Evolutionary conservation across 1,284 basidiomycete genomes (phyloP), one percentile per base, ranked within the genome.

Genomic region (Pterulicium gracile): DNA sequence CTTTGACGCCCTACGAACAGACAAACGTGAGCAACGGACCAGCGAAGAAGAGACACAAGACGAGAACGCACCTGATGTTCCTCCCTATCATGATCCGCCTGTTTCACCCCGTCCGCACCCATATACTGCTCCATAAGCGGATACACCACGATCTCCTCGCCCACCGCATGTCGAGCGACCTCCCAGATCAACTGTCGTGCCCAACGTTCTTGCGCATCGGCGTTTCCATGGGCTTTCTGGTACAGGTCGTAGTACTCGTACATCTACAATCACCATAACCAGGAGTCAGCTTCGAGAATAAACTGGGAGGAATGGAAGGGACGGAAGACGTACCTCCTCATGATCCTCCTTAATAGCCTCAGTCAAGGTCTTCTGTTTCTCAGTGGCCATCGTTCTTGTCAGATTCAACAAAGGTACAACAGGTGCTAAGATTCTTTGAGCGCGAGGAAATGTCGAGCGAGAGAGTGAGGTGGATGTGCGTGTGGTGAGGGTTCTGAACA

Each of bases 141-240:
- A 53, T 83, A 81, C 1, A 81, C 73, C 17, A 83, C 68, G 42
- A 81, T 71, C 57, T 83, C 80, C 56, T 82, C 79, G 3, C 74
- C 78, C 2, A 78, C 71, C 3, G 80, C 73, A 52, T 81, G 79
- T 0, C 77, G 67, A 0, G 75, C 77, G 35, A 80, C 63, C 58
- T 79, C 76, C 77, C 76, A 80, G 1, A 62, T 68, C 2, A 80
- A 62, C 54, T 78, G 76, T 41, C 68, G 66, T 0, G 72, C 66
- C 74, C 75, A 81, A 19, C 75, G 71, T 3, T 60, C 63, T 54
- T 79, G 74, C 0, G 66, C 66, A 21, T 72, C 71, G 19, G 58
- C 48, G 54, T 80, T 65, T 3, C 69, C 71, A 14, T 48, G 50
- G 41, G 69, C 64, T 24, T 67, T 65, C 21, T 61, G 58, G 56